Conservation (phyloP, 331 rosid genomes). For the Cydonia oblonga region DNA sequence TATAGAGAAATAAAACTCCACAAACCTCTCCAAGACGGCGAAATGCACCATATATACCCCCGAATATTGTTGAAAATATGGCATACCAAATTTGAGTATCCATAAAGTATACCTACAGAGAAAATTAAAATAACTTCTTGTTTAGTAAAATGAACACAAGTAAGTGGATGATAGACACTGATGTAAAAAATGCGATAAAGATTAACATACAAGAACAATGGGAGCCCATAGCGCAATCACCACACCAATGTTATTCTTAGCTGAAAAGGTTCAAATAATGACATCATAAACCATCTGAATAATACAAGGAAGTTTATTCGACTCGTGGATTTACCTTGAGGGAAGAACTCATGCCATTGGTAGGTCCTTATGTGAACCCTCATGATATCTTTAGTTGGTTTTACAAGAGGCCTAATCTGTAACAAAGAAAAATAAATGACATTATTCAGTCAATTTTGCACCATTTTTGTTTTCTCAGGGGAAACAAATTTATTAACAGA, state of each 20-base stretch:
- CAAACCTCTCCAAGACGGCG: slow-evolving; percentile 95
- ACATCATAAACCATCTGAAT: slow-evolving; percentile 11
- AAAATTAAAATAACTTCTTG: neutral
- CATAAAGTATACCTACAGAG: slow-evolving; percentile 86
- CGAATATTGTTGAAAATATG: slow-evolving; percentile 75
- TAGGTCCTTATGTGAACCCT: slow-evolving; percentile 25
- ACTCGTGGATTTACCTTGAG: slow-evolving; percentile 49
- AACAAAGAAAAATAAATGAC: slow-evolving; percentile 5
- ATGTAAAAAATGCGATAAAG: slow-evolving; percentile 2
- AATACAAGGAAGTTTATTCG: slow-evolving; percentile 3
- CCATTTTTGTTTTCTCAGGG: neutral
- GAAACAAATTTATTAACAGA: neutral
- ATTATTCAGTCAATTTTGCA: slow-evolving; percentile 5
- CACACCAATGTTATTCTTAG: slow-evolving; percentile 71
- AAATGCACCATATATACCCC: slow-evolving; percentile 93
- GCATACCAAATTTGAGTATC: slow-evolving; percentile 99
- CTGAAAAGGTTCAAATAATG: slow-evolving; percentile 45
- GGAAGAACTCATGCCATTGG: slow-evolving; percentile 95
- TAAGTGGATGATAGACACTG: slow-evolving; percentile 4
- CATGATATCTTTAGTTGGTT: slow-evolving; percentile 81
- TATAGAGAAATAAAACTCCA: neutral
- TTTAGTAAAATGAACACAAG: slow-evolving; percentile 5
- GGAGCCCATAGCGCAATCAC: slow-evolving; percentile 91
- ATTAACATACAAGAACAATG: slow-evolving; percentile 64
- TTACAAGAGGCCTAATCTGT: slow-evolving; percentile 91